phyloP scores from a whole-genome alignment of 179 eudicot genomes.

The Sideroxylon spinosum region DNA sequence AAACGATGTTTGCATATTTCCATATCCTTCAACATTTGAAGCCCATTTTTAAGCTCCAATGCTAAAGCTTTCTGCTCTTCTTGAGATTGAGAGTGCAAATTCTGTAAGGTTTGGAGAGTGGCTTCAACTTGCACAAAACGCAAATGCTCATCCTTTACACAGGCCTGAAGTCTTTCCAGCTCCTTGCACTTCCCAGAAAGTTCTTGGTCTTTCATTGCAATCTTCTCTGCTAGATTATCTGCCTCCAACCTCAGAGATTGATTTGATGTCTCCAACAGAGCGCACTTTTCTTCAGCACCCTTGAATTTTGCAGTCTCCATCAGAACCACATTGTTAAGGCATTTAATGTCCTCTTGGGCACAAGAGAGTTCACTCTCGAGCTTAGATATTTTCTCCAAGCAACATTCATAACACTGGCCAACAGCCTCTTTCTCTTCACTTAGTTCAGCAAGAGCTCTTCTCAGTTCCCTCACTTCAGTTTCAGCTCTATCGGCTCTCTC shows the following conservation, averaged over 20 bases:
- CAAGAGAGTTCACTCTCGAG: constrained; percentile 52
- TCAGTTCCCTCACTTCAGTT: constrained; percentile 50
- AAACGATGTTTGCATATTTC: constrained; percentile 53
- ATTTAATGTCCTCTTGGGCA: constrained; percentile 51
- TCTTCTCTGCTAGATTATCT: constrained; percentile 42
- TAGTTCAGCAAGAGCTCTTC: constrained; percentile 44
- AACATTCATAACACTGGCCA: constrained; percentile 43
- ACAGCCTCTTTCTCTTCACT: constrained; percentile 54
- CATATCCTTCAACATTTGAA: constrained; percentile 59
- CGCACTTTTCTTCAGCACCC: constrained; percentile 51
- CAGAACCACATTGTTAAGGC: constrained; percentile 47
- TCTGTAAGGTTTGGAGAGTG: constrained; percentile 50
- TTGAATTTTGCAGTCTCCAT: constrained; percentile 48
- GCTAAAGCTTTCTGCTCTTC: constrained; percentile 73
- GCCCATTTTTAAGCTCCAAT: constrained; percentile 60
- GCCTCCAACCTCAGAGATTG: constrained; percentile 66
- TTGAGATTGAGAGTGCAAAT: constrained; percentile 66
- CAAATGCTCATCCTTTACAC: constrained; percentile 50
- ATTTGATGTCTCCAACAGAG: constrained; percentile 48
- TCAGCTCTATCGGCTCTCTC: constrained; percentile 51
- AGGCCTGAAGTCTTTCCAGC: constrained; percentile 53
- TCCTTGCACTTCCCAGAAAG: constrained; percentile 58
- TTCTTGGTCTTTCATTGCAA: constrained; percentile 56
- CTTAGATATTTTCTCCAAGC: constrained; percentile 55
- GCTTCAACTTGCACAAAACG: constrained; percentile 66